Base-by-base conservation (phyloP, 1,139 yeast species). In the Magnusiomyces ingens region DNA sequence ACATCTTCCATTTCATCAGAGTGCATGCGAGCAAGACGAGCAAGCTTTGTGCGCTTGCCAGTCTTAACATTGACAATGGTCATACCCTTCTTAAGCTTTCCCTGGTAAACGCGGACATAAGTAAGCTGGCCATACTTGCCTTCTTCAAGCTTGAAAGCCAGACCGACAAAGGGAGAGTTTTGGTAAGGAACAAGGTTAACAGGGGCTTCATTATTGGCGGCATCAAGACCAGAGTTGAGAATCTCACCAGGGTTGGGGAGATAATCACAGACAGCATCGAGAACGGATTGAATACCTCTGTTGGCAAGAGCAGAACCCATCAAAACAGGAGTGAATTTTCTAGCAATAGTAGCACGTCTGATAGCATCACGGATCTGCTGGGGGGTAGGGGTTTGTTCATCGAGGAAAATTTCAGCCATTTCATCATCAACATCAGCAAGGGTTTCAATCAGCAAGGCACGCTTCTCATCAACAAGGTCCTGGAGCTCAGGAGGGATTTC, bases 241-340 rank as follows among this genome's bases (percentile, higher is more conserved):
- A 93, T 84, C 70, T 93, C 96, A 59, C 94, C 82, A 56, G 99
- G 99, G 70, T 91, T 85, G 50, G 99, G 99, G 65, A 93, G 79
- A 70, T 84, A 93, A 69, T 93, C 98, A 61, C 94, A 95, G 57
- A 93, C 96, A 44, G 98, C 93, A 70, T 93, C 97, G 63, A 93
- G 78, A 45, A 93, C 98, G 22, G 93, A 89, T 75, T 93, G 99
- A 59, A 93, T 78, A 71, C 97, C 96, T 62, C 85, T 86, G 73
- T 93, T 93, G 53, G 98, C 99, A 60, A 93, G 78, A 29, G 99
- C 99, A 52, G 98, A 89, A 38, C 99, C 99, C 98, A 93, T 93
- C 62, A 93, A 76, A 15, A 93, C 98, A n/a, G 99, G 99, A 21
- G 98, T 89, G 75, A 93, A 93, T 69, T 81, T 87, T 74, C 98